These are phyloP conservation scores for Fusarium mangiferae DNA, from an alignment of 2,329 filamentous ascomycete species.

Conservation along the genomic window DNA sequence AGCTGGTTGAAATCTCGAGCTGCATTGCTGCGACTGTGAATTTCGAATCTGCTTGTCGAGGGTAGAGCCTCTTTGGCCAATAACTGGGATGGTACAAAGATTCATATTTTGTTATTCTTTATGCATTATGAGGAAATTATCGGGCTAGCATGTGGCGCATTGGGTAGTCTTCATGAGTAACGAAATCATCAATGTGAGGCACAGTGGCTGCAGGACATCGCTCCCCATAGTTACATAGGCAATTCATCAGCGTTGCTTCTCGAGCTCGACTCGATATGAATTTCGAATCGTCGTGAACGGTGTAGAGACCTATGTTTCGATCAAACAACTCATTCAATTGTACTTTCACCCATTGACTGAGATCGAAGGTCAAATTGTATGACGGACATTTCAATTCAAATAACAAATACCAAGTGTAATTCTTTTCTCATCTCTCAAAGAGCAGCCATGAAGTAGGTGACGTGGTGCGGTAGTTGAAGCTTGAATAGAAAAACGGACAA, in stretches of 20 bases:
- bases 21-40: not conserved
- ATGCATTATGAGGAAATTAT: not conserved
- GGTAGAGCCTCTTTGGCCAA: not conserved
- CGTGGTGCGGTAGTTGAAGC: not conserved
- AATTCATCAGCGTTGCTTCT: not conserved
- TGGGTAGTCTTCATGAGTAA: not conserved
- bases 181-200: not conserved
- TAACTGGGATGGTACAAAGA: not conserved
- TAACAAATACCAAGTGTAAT: slow-evolving; percentile 12
- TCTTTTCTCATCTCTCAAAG: not conserved
- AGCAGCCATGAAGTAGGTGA: not conserved
- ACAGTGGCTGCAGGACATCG: not conserved
- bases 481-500: not conserved
- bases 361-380: not conserved
- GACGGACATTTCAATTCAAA: slow-evolving; percentile 1
- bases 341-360: not conserved
- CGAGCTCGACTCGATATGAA: not conserved
- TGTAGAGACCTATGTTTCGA: not conserved
- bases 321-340: not conserved
- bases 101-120: not conserved
- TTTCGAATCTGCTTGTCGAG: not conserved
- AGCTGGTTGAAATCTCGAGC: not conserved
- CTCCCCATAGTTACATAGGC: not conserved
- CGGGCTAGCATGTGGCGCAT: not conserved
- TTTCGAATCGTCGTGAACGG: not conserved